Percentiles rank a stretch among this genome's conserved stretches.
These are phyloP conservation scores for Solanum habrochaites DNA, from an alignment of 257 asterid genomes.

Conservation along the genomic window DNA sequence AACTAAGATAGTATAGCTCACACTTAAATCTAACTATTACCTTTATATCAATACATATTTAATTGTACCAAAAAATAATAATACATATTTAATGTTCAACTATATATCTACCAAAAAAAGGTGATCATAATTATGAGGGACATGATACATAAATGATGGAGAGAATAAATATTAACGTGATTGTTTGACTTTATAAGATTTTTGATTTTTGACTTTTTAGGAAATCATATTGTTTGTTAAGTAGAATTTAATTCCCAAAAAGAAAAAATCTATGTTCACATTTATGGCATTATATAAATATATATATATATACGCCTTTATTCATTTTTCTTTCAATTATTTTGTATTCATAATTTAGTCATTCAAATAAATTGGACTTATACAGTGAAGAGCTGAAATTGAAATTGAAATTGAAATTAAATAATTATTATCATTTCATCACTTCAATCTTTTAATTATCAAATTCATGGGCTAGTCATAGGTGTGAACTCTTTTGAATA, in stretches of 20 bases:
- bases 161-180: not conserved
- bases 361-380: not conserved
- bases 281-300: not conserved
- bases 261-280: not conserved
- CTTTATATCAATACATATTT: not conserved
- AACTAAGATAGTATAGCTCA: not conserved
- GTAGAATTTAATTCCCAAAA: not conserved
- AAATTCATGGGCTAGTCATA: not conserved
- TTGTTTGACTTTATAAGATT: not conserved
- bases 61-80: no score
- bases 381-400: not conserved
- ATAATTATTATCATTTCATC: not conserved
- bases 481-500: not conserved
- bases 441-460: no score
- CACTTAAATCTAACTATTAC: not conserved
- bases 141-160: not conserved
- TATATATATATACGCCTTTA: not conserved
- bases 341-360: not conserved
- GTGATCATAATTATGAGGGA: not conserved
- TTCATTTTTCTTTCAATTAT: not conserved
- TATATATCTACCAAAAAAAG: not conserved
- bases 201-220: not conserved
- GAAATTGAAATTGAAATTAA: not conserved
- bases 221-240: not conserved
- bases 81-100: not conserved